Evolutionary conservation across 148 eudicot genomes (phyloP).

Genomic region (Talinum fruticosum): DNA sequence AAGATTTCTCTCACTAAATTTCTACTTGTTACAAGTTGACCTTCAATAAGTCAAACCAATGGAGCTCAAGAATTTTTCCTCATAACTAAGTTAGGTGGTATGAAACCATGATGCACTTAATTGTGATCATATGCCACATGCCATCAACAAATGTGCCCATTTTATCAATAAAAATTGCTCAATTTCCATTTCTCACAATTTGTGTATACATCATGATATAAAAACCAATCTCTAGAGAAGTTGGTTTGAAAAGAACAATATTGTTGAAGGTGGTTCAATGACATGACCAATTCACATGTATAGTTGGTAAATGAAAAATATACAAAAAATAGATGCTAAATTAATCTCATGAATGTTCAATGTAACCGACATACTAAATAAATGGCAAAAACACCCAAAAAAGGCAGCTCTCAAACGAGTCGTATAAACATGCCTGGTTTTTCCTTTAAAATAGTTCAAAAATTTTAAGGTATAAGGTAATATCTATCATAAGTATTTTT

Average conservation of each 20-base stretch:
- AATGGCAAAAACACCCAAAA: too few relatives aligned
- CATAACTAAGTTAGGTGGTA: constrained; percentile 2
- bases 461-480: too few relatives aligned
- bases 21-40: neutral
- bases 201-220: too few relatives aligned
- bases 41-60: neutral
- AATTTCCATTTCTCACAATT: neutral
- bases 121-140: neutral
- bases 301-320: neutral
- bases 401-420: too few relatives aligned
- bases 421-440: too few relatives aligned
- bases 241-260: neutral
- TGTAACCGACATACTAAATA: too few relatives aligned
- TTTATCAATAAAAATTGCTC: neutral
- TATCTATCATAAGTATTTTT: too few relatives aligned
- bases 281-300: neutral
- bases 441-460: too few relatives aligned
- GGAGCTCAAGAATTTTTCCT: neutral
- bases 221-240: neutral
- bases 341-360: too few relatives aligned
- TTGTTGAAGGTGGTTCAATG: neutral
- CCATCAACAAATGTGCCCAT: neutral
- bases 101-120: neutral
- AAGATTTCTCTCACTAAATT: neutral
- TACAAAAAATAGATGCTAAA: too few relatives aligned